Base-by-base conservation (phyloP, 2,329 filamentous ascomycete genomes). In the Cytospora mali region DNA sequence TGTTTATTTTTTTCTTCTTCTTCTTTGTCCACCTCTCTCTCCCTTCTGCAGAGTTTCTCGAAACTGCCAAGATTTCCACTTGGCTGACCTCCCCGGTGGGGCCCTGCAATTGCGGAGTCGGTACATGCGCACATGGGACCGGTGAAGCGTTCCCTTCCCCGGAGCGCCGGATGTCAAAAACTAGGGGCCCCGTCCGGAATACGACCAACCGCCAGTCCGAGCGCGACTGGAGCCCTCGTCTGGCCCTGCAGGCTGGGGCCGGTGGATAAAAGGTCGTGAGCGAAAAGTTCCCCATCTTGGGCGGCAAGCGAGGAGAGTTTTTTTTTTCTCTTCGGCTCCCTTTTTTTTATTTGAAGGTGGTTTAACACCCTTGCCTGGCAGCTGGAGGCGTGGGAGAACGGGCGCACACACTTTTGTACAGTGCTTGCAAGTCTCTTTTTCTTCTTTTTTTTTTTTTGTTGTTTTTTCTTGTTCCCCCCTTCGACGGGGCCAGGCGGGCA, bases 321-420 rank as follows among this genome's bases (percentile, higher is more conserved):
- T 58, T 54, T 33, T 54, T 60, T 58, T 54, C 46, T 53, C 48
- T n/a, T 60, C 57, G 57, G 57, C 57, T 60, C 57, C 57, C 57
- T 31, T 48, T 54, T 54, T 13, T 46, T 21, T 10, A 21, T 46
- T 46, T 46, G 42, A 46, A 21, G 42, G 21, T 11, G 23, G 42
- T 23, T n/a, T 46, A 13, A 21, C n/a, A 46, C 42, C 42, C 42
- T 23, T 46, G 39, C 39, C 39, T 46, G 18, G 18, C 29, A 10
- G 31, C 42, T 46, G n/a, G 10, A 46, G 42, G n/a, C 42, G 42
- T 46, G 42, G 42, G 42, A 18, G 42, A n/a, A 46, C 16, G 35
- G 42, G 42, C n/a, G 6, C 31, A 39, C 39, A 27, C n/a, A 23
- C 3, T 14, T 9, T 51, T 35, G 60, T 58, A 60, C 31, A 60